phyloP scores from a whole-genome alignment of 352 stramenopile genomes.

The Globisporangium rhizosaccharum region DNA sequence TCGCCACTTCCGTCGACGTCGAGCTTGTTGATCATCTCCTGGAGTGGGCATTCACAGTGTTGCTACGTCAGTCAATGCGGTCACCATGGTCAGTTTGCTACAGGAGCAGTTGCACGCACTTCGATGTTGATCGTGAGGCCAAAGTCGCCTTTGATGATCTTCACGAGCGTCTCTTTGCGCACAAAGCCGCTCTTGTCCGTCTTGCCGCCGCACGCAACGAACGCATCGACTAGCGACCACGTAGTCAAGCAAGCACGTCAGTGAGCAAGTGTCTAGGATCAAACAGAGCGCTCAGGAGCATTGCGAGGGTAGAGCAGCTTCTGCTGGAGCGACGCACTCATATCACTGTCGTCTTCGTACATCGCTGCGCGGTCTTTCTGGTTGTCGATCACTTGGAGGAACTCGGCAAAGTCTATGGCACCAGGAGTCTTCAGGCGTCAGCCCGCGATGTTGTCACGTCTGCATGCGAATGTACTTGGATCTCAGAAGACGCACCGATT shows the following conservation, averaged over 20 bases:
- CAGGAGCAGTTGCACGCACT: constrained; percentile 8
- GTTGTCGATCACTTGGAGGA: constrained; percentile 97
- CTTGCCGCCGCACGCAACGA: constrained; percentile 94
- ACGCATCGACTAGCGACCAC: constrained; percentile 86
- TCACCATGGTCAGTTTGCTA: background rate
- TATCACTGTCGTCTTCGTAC: constrained; percentile 96
- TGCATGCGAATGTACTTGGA: background rate
- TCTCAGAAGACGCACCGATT: constrained; percentile 51
- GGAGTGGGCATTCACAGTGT: background rate
- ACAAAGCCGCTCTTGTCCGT: constrained; percentile 91
- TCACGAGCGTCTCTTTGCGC: constrained; percentile 83
- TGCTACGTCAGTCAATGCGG: background rate
- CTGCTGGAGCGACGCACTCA: constrained; percentile 56
- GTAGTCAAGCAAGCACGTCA: background rate
- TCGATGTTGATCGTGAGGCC: constrained; percentile 97
- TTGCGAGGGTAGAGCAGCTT: background rate
- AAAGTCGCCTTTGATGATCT: constrained; percentile 96
- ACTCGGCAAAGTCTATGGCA: constrained; percentile 93
- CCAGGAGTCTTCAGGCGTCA: background rate
- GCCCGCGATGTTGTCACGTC: background rate
- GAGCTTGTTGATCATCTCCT: constrained; percentile 96
- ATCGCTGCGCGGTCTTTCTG: constrained; percentile 95
- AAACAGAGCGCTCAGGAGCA: background rate
- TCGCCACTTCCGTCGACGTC: constrained; percentile 92
- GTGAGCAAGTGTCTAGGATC: too few species aligned